Base-by-base conservation (phyloP, 1,139 yeast species). In the Yamadazyma diospyri region DNA sequence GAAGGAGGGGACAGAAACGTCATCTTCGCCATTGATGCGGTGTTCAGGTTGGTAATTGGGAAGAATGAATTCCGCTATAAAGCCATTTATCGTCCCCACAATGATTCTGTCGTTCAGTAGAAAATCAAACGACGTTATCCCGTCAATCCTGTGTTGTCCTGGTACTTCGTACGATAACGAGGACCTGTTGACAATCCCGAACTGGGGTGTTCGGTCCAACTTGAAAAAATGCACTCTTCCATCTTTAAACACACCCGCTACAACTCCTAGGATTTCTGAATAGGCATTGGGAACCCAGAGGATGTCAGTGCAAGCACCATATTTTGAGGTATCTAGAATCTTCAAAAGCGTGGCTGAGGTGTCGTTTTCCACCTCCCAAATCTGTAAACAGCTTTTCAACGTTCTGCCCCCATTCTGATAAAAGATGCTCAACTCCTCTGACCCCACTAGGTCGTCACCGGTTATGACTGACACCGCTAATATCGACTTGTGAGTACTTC, bases 81-180 rank as follows among this genome's bases (percentile, higher is more conserved):
- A 64, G 0, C 97, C 97, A 36, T 76, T 74, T 1, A 68, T 57
- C 6, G 80, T 69, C 0, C 95, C 95, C 20, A 78, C 76, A 1
- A 81, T 50, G 2, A 87, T 47, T 6, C 58, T 61, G 2, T 67
- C 61, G 4, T 64, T 48, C 4, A 76, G 71, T 8, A 78, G 42
- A 63, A 79, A 79, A 45, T 78, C 83, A 43, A 69, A 73, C 12
- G 78, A 58, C 1, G 78, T 65, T 6, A 80, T 72, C 35, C 55
- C 47, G n/a, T 48, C 35, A 6, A 53, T 47, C 2, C 35, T 45
- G 2, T 32, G 31, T 16, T 43, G 42, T 12, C 42, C 46, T 2
- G 50, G 53, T 2, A 59, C 43, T 3, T 43, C 42, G 53, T 53
- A 64, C 8, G 55, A 46, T 12, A 55, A 46, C 11, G 69, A 59